Conservation (phyloP, 2,329 filamentous ascomycete species). For the Aspergillus sojae region DNA sequence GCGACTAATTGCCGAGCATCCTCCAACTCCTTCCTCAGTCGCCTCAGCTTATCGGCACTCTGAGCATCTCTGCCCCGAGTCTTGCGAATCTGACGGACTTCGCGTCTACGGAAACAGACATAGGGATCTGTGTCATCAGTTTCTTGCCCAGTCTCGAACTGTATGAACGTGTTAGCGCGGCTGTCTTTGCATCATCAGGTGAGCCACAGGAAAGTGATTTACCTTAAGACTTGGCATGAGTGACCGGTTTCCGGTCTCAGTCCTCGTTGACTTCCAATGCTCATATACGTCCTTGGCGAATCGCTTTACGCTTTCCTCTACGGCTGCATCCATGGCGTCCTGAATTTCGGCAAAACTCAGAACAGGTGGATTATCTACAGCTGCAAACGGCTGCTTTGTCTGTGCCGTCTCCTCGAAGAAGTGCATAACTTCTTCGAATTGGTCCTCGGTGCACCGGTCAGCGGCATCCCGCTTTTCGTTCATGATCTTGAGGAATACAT, state of each 20-base stretch:
- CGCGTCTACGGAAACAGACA: conserved; percentile 94
- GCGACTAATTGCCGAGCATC: conserved; percentile 80
- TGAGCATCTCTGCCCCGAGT: conserved; percentile 92
- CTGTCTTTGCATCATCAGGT: too few species aligned
- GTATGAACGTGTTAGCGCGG: conserved; percentile 22
- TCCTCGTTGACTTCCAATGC: conserved; percentile 79
- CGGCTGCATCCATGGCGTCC: conserved; percentile 62
- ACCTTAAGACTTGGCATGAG: conserved; percentile 78
- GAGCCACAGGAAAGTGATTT: conserved; percentile 16
- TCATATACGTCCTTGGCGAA: conserved; percentile 82
- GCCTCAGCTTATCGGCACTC: conserved; percentile 91
- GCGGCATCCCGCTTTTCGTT: conserved; percentile 72
- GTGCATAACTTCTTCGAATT: conserved; percentile 92
- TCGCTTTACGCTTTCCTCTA: conserved; percentile 56
- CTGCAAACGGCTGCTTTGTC: conserved; percentile 82
- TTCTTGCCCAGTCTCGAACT: conserved; percentile 89
- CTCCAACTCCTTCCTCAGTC: conserved; percentile 86
- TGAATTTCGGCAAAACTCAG: conserved; percentile 75
- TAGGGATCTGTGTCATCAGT: conserved; percentile 96
- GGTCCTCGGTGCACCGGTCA: conserved; percentile 77
- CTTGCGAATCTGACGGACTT: conserved; percentile 92
- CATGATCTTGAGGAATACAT: conserved; percentile 78
- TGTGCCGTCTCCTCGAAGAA: conserved; percentile 88
- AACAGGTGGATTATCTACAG: conserved; percentile 84
- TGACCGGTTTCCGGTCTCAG: conserved; percentile 67